Conservation (phyloP, 1,284 basidiomycete genomes). For the Schizophyllum commune region DNA sequence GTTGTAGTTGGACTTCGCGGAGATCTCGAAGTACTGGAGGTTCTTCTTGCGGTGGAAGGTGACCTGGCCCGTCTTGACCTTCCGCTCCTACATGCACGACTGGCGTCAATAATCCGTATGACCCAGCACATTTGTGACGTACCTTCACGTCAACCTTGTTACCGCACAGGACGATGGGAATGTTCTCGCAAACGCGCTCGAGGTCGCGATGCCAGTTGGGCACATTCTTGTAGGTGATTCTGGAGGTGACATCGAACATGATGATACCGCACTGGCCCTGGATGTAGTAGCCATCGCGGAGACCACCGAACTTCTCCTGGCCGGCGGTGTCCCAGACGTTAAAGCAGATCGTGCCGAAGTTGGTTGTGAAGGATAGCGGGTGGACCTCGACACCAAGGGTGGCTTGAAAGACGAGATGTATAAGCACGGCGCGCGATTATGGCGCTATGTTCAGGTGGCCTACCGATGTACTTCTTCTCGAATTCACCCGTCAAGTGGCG, state of each 20-base stretch:
- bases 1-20: constrained; percentile 99
- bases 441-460: constrained; percentile 14
- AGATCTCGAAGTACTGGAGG: constrained; percentile 99
- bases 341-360: constrained; percentile 98
- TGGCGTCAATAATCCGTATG: constrained; percentile 5
- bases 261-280: constrained; percentile 99
- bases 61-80: constrained; percentile 98
- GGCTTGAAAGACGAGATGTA: constrained; percentile 43
- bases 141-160: constrained; percentile 99
- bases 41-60: constrained; percentile 99
- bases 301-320: constrained; percentile 99
- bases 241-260: constrained; percentile 99
- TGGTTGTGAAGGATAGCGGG: constrained; percentile 94
- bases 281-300: constrained; percentile 97
- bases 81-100: constrained; percentile 73
- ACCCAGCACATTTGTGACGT: constrained; percentile 16
- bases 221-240: constrained; percentile 99
- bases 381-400: constrained; percentile 99
- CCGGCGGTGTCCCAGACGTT: constrained; percentile 99
- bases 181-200: constrained; percentile 99
- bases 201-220: constrained; percentile 99
- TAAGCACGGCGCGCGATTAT: constrained; percentile 9
- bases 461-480: constrained; percentile 99
- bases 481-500: constrained; percentile 99
- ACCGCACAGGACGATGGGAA: constrained; percentile 98